Conservation (phyloP, 139 green algal species). For the Auxenochlorella pyrenoidosa region DNA sequence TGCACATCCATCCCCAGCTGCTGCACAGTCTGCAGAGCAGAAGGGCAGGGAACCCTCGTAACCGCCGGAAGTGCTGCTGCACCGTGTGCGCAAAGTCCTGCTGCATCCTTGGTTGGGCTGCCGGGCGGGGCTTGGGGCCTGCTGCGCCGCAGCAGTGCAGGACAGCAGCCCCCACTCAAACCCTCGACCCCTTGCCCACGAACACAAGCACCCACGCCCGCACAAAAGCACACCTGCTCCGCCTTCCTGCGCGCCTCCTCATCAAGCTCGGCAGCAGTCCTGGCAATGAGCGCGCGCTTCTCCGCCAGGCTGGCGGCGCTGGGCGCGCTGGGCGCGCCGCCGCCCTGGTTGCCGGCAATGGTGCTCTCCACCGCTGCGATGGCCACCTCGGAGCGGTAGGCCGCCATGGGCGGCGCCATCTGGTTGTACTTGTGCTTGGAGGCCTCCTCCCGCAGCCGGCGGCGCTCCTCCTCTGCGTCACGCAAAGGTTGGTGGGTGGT, state of each 20-base stretch:
- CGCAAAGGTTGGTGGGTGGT: no score
- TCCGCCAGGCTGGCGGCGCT: neutral
- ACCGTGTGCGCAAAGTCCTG: no score
- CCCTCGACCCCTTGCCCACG: no score
- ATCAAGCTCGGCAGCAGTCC: conserved; percentile 24
- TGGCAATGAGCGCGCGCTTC: conserved; percentile 29
- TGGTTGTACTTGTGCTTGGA: conserved; percentile 52
- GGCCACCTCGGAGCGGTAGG: conserved; percentile 63
- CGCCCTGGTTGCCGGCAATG: conserved; percentile 17
- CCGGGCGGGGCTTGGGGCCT: neutral
- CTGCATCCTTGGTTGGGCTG: no score
- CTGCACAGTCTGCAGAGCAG: conserved; percentile 30
- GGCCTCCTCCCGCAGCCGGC: conserved; percentile 14
- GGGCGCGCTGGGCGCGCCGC: neutral
- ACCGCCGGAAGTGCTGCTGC: no score
- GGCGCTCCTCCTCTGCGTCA: conserved; percentile 3
- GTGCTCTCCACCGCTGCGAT: conserved; percentile 57
- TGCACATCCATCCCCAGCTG: conserved; percentile 43
- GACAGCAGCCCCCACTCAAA: neutral
- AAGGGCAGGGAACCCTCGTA: neutral
- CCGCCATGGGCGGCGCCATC: conserved; percentile 46
- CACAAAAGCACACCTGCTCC: conserved; percentile 35
- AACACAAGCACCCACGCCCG: no score
- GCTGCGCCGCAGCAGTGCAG: neutral
- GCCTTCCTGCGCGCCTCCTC: conserved; percentile 48